Evolutionary conservation across 1,139 yeast genomes (phyloP), one percentile per base, ranked within the genome.

Genomic region (Wickerhamomyces sp.): DNA sequence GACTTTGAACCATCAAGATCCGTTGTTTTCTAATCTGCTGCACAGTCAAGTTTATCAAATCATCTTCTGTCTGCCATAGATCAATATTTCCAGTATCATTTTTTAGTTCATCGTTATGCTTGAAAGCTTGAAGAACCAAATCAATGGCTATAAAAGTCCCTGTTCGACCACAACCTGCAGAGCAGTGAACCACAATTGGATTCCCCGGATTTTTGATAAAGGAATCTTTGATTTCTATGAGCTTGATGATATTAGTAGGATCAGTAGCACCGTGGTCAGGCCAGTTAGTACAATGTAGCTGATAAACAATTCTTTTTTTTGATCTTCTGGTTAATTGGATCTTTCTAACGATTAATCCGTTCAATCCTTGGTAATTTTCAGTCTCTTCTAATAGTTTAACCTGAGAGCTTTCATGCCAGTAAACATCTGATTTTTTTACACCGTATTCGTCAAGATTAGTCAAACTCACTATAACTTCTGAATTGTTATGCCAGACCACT

Each of bases 141-240:
- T 87, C 96, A 28, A 85, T 70, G 0, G 94, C 73, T 43, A 89
- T 81, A 48, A 86, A 83, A 0, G 90, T 86, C 3, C 96, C 96
- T 0, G 96, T 87, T 49, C 96, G 74, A 3, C 96, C 96, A 61
- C 96, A 87, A 0, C 96, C 96, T 0, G 96, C 96, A 5, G 90
- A 81, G 59, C 96, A 87, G 59, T 88, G 96, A 9, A 86, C 86
- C 22, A 85, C 61, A 1, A 81, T 64, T 1, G 85, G 81, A 0
- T 60, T 44, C 14, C 52, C 45, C 6, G 37, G 45, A 30, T 45
- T 48, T 17, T 43, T 43, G 21, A 46, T 33, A 26, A 76, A 49
- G 18, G 59, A 44, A 44, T 72, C 67, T 53, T 83, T 84, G 36
- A 73, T 59, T 2, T 65, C 54, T 32, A 79, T 72, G 36, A 85